A percentile compares a stretch with the other conserved stretches of the same genome.
Evolutionary conservation across 2,329 filamentous ascomycete genomes (phyloP).

Genomic region (Dactylellina drechsleri): DNA sequence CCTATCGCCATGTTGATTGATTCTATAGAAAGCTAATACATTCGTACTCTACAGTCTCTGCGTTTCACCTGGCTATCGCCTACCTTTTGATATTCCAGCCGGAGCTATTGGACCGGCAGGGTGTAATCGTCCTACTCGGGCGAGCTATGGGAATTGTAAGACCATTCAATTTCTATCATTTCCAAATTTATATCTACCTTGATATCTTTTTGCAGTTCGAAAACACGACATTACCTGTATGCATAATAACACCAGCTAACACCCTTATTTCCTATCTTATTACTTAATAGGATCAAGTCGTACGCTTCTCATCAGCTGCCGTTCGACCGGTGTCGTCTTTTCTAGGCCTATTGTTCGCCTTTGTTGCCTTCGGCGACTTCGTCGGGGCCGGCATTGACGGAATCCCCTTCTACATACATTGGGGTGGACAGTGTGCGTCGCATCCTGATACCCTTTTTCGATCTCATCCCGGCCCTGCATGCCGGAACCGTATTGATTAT

Average conservation of each 20-base stretch:
- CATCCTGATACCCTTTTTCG: background rate
- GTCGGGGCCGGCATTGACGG: slow-evolving; percentile 39
- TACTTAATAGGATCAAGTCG: slow-evolving; percentile 22
- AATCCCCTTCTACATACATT: slow-evolving; percentile 48
- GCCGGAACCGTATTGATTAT: background rate
- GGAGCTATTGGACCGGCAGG: slow-evolving; percentile 45
- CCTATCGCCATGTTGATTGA: background rate
- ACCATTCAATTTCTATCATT: too few relatives aligned
- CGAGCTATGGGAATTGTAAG: slow-evolving; percentile 50
- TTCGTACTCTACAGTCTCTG: slow-evolving; percentile 27
- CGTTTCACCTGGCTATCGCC: slow-evolving; percentile 46
- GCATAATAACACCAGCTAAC: background rate
- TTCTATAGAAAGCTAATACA: background rate
- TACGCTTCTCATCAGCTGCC: slow-evolving; percentile 32
- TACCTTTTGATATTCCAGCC: slow-evolving; percentile 49
- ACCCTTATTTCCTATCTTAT: too few relatives aligned
- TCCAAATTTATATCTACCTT: background rate
- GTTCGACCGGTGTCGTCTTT: slow-evolving; percentile 43
- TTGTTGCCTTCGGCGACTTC: slow-evolving; percentile 33
- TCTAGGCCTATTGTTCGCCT: slow-evolving; percentile 42
- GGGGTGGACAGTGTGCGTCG: slow-evolving; percentile 40
- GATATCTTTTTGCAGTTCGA: background rate
- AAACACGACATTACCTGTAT: background rate
- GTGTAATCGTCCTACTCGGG: slow-evolving; percentile 36
- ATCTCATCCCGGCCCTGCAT: background rate